Conservation (phyloP, 805 yeast species). For the Candida chilensis region DNA sequence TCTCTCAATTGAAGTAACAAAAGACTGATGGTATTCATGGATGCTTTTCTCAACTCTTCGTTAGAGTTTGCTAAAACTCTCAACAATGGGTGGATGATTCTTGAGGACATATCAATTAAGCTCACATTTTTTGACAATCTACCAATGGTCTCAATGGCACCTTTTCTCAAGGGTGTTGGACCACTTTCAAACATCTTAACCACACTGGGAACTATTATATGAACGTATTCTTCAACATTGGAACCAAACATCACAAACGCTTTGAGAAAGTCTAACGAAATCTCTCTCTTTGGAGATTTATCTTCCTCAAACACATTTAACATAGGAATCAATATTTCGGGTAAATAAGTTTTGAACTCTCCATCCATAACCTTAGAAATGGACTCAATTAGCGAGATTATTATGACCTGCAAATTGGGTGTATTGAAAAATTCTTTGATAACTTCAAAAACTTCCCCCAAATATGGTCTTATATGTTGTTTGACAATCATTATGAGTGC, state of each 20-base stretch:
- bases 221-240: conserved; percentile 82
- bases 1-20: conserved; percentile 73
- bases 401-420: conserved; percentile 60
- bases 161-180: conserved; percentile 51
- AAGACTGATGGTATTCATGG: conserved; percentile 75
- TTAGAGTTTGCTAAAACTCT: conserved; percentile 44
- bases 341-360: conserved; percentile 80
- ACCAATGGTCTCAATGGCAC: conserved; percentile 79
- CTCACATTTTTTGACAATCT: conserved; percentile 65
- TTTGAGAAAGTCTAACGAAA: conserved; percentile 66
- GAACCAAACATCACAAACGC: conserved; percentile 83
- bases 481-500: conserved; percentile 74
- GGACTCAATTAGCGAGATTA: conserved; percentile 73
- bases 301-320: conserved; percentile 72
- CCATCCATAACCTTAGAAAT: conserved; percentile 83
- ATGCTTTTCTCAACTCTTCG: conserved; percentile 54
- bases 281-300: conserved; percentile 47
- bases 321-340: conserved; percentile 68
- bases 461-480: conserved; percentile 80
- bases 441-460: conserved; percentile 65
- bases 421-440: conserved; percentile 62
- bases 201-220: conserved; percentile 78
- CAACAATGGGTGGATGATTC: conserved; percentile 80
- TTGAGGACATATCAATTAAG: conserved; percentile 79
- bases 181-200: conserved; percentile 72